Evolutionary conservation across 345 rosid genomes (phyloP).

Genomic region (Turnera subulata): DNA sequence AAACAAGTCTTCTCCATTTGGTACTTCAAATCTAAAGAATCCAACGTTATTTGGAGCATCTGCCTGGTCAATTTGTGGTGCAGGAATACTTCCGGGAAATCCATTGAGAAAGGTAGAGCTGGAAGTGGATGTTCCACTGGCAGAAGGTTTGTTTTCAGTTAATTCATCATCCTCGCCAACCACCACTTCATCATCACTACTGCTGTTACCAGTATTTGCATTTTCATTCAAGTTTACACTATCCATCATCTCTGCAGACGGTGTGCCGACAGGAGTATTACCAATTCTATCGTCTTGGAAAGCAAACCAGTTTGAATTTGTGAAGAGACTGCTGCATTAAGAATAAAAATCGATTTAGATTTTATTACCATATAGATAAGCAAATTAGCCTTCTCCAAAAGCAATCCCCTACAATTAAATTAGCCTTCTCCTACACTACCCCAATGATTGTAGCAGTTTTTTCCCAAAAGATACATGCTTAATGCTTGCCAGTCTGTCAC

Average conservation of each 20-base stretch:
- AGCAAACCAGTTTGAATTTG: constrained; percentile 96
- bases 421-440: too few species aligned
- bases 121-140: constrained; percentile 51
- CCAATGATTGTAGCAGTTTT: too few species aligned
- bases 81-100: constrained; percentile 22
- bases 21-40: constrained; percentile 54
- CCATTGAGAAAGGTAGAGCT: constrained; percentile 26
- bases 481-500: too few species aligned
- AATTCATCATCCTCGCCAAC: constrained; percentile 71
- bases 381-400: too few species aligned
- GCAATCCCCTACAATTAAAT: too few species aligned
- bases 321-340: constrained; percentile 67
- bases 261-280: constrained; percentile 43
- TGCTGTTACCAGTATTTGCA: constrained; percentile 56
- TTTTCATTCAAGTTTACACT: constrained; percentile 66
- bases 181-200: constrained; percentile 92
- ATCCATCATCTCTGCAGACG: constrained; percentile 68
- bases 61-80: constrained; percentile 30
- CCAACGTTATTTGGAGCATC: constrained; percentile 35
- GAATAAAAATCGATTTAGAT: not conserved
- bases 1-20: constrained; percentile 51
- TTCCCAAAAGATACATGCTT: too few species aligned
- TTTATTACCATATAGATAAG: not conserved
- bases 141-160: constrained; percentile 43
- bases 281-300: constrained; percentile 76